These are phyloP conservation scores for Parascedosporium putredinis DNA, from an alignment of 2,329 filamentous ascomycete genomes.

Conservation along the genomic window DNA sequence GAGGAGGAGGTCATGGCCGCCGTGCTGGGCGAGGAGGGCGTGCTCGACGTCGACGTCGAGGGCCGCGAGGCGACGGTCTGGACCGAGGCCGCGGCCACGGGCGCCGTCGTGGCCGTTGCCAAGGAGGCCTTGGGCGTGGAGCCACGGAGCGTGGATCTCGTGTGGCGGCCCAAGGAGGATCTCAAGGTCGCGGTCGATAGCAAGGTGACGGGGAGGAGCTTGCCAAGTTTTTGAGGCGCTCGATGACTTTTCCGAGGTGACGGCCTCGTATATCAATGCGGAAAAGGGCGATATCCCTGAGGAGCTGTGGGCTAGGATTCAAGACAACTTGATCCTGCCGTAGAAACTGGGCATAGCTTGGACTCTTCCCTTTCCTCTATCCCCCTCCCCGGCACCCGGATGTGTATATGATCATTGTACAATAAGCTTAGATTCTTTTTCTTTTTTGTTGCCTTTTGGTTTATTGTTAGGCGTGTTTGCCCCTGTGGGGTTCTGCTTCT, in stretches of 20 bases:
- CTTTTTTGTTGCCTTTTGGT: background rate
- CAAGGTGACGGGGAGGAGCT: conserved; percentile 42
- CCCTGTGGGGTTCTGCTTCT: too few relatives aligned
- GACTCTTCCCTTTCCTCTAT: too few relatives aligned
- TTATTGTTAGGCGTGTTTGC: background rate
- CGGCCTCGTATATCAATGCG: conserved; percentile 62
- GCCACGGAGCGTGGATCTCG: conserved; percentile 60
- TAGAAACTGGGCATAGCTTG: background rate
- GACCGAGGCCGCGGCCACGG: conserved; percentile 9
- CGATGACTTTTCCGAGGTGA: conserved; percentile 57
- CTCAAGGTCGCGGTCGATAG: conserved; percentile 52
- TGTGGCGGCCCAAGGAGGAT: conserved; percentile 70
- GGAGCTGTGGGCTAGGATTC: conserved; percentile 35
- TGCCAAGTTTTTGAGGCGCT: conserved; percentile 45
- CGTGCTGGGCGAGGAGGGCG: conserved; percentile 6
- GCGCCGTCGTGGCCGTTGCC: conserved; percentile 10
- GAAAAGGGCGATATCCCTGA: conserved; percentile 33
- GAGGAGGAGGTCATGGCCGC: conserved; percentile 10
- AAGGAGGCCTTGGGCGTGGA: conserved; percentile 42
- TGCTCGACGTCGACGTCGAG: conserved; percentile 10
- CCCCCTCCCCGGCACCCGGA: background rate
- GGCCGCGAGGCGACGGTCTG: conserved; percentile 9
- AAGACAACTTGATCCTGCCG: conserved; percentile 24
- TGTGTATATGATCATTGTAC: background rate
- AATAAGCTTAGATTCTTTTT: background rate